Base-by-base conservation (phyloP, 1,284 basidiomycete genomes). In the Waitea zeae region DNA sequence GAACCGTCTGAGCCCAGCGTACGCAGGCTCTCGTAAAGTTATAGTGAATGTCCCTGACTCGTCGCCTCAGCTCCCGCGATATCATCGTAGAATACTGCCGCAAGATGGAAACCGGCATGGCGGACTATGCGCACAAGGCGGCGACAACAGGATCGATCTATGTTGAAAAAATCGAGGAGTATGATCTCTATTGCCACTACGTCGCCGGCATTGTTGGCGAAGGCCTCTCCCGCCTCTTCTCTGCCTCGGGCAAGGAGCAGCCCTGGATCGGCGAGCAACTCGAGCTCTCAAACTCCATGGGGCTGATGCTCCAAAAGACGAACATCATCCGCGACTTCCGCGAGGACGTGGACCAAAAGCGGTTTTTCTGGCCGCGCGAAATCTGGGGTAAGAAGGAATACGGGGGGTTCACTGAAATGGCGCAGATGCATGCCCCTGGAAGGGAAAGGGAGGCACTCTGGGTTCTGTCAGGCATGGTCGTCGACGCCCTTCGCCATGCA, bases 181-280 rank as follows among this genome's bases (percentile, higher is more conserved):
- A 93, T 56, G 89, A 97, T 53, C 67, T 97, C 9, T 98, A 99
- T 61, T 98, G 95, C 53, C 93, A 99, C 57, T 97, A 95, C 53
- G 95, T 97, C 42, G 95, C 93, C 3, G 95, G 93, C 2, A 75
- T 98, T 38, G 93, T 98, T 41, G 95, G 93, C 35, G 95, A 99
- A 54, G 93, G 95, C 38, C 68, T 96, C 32, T 92, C 88, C 0
- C 73, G 87, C 5, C 64, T 99, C 32, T 96, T 93, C 59, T 65
- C 83, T 12, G 82, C 84, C 5, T 89, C 87, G 3, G 74, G 73
- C 29, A 89, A 92, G 50, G 93, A 98, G 57, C 67, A 66, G 0
- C 50, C 66, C 0, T 84, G 74, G 64, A 58, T 98, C 33, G 78
- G 70, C 27, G 60, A 73, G 31, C 86, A 97, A 53, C 70, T 95